Conservation (phyloP, 352 stramenopile genomes). For the Pythium guiyangense region DNA sequence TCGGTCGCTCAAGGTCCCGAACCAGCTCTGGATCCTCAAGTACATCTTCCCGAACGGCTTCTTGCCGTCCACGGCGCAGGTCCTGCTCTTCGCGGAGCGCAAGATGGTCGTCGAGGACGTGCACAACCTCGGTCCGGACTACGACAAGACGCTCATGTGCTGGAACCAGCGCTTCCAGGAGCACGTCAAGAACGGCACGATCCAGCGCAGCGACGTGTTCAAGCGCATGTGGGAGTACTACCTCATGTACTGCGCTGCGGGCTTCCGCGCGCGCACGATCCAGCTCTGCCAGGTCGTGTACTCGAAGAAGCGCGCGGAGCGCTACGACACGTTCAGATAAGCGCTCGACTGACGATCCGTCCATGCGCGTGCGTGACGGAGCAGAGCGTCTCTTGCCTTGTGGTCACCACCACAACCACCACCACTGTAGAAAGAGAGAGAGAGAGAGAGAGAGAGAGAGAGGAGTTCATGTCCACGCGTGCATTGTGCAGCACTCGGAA, state of each 20-base stretch:
- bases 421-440: too few species aligned
- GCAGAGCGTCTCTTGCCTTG: too few species aligned
- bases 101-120: slow-evolving; percentile 81
- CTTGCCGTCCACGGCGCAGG: slow-evolving; percentile 71
- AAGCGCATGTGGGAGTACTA: slow-evolving; percentile 90
- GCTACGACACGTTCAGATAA: slow-evolving; percentile 82
- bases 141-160: slow-evolving; percentile 89
- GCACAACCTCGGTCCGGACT: slow-evolving; percentile 85
- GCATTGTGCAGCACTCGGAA: too few species aligned
- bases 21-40: slow-evolving; percentile 87
- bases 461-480: too few species aligned
- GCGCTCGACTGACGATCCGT: not conserved
- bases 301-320: slow-evolving; percentile 77
- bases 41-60: slow-evolving; percentile 91
- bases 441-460: too few species aligned
- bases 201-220: slow-evolving; percentile 81
- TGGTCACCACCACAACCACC: too few species aligned
- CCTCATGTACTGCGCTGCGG: slow-evolving; percentile 87
- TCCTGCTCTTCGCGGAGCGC: slow-evolving; percentile 71
- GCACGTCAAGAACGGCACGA: slow-evolving; percentile 66
- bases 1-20: slow-evolving; percentile 77
- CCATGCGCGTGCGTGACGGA: too few species aligned
- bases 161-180: slow-evolving; percentile 86
- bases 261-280: slow-evolving; percentile 85
- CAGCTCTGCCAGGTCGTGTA: slow-evolving; percentile 82